Evolutionary conservation across 805 yeast genomes (phyloP), one percentile per base, ranked within the genome.

Genomic region (Lachancea waltii): DNA sequence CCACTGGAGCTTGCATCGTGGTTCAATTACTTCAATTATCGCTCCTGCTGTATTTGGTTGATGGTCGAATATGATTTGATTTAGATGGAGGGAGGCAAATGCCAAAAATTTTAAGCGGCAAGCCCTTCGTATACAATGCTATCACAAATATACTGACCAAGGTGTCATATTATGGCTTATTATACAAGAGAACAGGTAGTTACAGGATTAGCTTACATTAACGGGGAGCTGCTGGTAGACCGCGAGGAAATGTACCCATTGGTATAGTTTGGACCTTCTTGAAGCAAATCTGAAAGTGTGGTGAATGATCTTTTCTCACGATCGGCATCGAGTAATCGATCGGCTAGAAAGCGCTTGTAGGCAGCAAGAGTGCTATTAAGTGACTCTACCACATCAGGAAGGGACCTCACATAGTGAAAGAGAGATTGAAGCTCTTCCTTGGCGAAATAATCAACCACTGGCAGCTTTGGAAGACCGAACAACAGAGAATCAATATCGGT

Each of bases 1-100:
- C 85, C 33, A 82, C 90, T 33, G 92, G 92, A 26, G 92, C 90
- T 65, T 83, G 90, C 85, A 80, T 80, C 32, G 48, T 10, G 31
- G 21, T 11, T 9, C 30, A 27, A 27, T 27, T 27, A 17, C 10
- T 17, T 15, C 14, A 11, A 23, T 4, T 23, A 23, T 11, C 4
- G 13, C 26, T 11, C 13, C 13, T 23, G 10, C 26, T 23, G 13
- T n/a, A n/a, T n/a, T n/a, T n/a, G n/a, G n/a, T n/a, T n/a, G n/a
- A n/a, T n/a, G n/a, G n/a, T n/a, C n/a, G 26, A 23, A 23, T 11
- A 5, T 13, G 4, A 3, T 11, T 5, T 7, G 26, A 23, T 23
- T 13, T 23, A 11, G 26, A 23, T 23, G 26, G 13, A 13, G 13
- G 26, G 33, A 16, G 33, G 33, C 33, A 30, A 30, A 30, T 27